Percentiles rank a stretch among this genome's conserved stretches.
Conservation (phyloP, 148 eudicot genomes). For the Tetragonia tetragonoides region DNA sequence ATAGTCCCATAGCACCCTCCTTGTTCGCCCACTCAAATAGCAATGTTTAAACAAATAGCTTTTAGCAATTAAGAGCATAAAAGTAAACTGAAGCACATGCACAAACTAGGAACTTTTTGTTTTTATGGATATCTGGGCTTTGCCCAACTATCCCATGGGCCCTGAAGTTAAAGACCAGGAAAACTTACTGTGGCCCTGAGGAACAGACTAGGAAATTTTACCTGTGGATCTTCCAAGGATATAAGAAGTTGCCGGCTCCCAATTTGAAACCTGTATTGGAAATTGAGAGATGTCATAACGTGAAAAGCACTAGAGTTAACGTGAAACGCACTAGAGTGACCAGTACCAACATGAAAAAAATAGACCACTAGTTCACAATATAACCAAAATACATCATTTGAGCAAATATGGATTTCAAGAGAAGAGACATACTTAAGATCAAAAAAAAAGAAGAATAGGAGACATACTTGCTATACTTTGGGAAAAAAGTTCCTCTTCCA, state of each 20-base stretch:
- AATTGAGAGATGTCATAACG: neutral
- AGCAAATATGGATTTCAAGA: neutral
- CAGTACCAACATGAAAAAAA: conserved; percentile 1
- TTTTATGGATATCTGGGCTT: too few relatives aligned
- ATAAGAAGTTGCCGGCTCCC: conserved; percentile 59
- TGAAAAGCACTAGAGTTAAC: neutral
- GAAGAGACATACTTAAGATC: conserved; percentile 60
- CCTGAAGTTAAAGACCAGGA: too few relatives aligned
- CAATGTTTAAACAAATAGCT: neutral
- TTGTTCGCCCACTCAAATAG: neutral
- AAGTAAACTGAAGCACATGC: conserved; percentile 13
- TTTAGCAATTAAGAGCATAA: neutral
- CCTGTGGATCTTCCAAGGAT: conserved; percentile 96
- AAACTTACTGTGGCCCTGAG: too few relatives aligned
- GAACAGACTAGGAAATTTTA: conserved; percentile 15
- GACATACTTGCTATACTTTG: conserved; percentile 68
- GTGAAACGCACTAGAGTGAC: neutral
- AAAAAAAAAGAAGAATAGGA: too few relatives aligned
- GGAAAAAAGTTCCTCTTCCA: conserved; percentile 66
- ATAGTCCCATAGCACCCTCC: neutral
- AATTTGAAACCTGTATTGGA: conserved; percentile 49
- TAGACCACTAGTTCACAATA: neutral
- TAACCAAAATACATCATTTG: neutral
- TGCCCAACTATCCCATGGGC: too few relatives aligned
- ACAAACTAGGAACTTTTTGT: neutral